phyloP scores from a whole-genome alignment of 306 rosid genomes.

The Nissolia schottii region DNA sequence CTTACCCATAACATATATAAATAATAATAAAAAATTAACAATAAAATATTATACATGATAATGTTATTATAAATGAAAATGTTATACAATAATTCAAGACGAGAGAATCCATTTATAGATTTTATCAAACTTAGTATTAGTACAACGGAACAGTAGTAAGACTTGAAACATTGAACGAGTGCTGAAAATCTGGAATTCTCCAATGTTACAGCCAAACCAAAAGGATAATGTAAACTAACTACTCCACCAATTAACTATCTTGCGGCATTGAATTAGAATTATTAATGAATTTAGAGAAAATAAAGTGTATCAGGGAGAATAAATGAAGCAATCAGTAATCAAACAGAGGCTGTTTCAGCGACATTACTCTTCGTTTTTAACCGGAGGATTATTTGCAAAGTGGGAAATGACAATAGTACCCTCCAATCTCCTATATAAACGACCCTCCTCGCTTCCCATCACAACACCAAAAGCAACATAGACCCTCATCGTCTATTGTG shows the following conservation, averaged over 20 bases:
- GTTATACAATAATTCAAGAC: too few relatives aligned
- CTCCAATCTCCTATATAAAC: conserved; percentile 38
- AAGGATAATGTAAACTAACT: neutral
- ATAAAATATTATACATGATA: neutral
- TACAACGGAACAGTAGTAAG: neutral
- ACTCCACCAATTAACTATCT: neutral
- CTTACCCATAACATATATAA: too few relatives aligned
- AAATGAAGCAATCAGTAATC: too few relatives aligned
- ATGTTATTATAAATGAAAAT: too few relatives aligned
- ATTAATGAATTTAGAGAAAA: too few relatives aligned
- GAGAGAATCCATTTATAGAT: too few relatives aligned
- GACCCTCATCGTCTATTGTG: too few relatives aligned
- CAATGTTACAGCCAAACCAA: neutral
- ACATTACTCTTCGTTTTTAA: neutral
- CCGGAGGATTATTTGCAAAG: neutral
- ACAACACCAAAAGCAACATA: neutral
- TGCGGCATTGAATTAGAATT: too few relatives aligned
- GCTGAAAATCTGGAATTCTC: neutral
- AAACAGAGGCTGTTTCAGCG: too few relatives aligned
- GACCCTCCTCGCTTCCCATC: neutral
- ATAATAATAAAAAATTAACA: too few relatives aligned
- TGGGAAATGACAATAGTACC: conserved; percentile 9
- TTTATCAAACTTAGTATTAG: too few relatives aligned
- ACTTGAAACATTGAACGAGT: neutral
- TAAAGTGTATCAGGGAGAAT: too few relatives aligned